Conservation (phyloP, 2,329 filamentous ascomycete genomes). For the Aspergillus ustus region DNA sequence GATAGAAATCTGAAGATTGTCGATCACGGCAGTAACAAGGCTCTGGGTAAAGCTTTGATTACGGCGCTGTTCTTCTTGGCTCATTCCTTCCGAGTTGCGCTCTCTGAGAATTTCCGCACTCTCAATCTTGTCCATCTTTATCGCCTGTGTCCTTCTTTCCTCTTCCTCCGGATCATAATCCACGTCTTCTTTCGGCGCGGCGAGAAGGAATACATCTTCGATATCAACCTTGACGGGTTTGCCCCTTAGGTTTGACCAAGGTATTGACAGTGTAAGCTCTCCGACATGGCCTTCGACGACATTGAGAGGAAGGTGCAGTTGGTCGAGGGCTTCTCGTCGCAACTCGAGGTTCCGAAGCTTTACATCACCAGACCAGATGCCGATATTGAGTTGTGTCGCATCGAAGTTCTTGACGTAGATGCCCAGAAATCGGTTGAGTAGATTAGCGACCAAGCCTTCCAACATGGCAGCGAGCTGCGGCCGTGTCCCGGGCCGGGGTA, state of each 20-base stretch:
- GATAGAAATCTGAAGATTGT: constrained; percentile 96
- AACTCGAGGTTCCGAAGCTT: constrained; percentile 92
- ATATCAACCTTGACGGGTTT: constrained; percentile 95
- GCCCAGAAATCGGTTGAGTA: constrained; percentile 98
- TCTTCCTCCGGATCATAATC: constrained; percentile 94
- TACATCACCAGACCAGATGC: constrained; percentile 98
- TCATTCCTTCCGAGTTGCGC: constrained; percentile 88
- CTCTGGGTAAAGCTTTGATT: constrained; percentile 98
- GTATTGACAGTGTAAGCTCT: constrained; percentile 87
- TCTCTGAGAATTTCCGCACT: constrained; percentile 95
- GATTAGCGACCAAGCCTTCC: constrained; percentile 92
- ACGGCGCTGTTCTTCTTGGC: constrained; percentile 92
- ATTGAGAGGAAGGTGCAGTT: constrained; percentile 94
- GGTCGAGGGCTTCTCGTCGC: constrained; percentile 91
- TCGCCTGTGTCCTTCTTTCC: constrained; percentile 78
- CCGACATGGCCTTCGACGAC: constrained; percentile 95
- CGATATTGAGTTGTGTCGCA: constrained; percentile 94
- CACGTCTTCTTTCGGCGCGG: constrained; percentile 92
- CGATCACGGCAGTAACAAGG: constrained; percentile 92
- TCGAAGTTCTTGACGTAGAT: constrained; percentile 99
- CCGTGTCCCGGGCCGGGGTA: constrained; percentile 73
- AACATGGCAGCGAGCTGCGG: constrained; percentile 74
- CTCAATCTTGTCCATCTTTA: constrained; percentile 99
- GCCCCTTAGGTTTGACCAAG: constrained; percentile 94
- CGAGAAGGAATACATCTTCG: constrained; percentile 94